Evolutionary conservation across 768 basidiomycete species (phyloP).

Genomic region (Gloeostereum incarnatum): DNA sequence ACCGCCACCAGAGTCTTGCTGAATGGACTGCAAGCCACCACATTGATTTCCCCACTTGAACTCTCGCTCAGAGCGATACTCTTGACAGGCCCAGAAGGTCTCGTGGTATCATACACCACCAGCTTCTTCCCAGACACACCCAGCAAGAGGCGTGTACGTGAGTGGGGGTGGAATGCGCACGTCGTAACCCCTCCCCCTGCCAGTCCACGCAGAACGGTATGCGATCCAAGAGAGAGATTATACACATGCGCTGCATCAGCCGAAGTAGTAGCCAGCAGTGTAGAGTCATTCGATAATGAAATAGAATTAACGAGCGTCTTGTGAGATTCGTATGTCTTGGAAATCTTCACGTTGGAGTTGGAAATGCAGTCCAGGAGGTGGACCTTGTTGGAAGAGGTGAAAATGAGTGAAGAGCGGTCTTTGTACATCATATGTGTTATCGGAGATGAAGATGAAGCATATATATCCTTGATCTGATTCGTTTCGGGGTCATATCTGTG

Average conservation of each 20-base stretch:
- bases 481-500: slow-evolving; percentile 43
- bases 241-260: slow-evolving; percentile 45
- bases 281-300: slow-evolving; percentile 49
- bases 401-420: slow-evolving; percentile 34
- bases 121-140: slow-evolving; percentile 42
- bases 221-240: slow-evolving; percentile 44
- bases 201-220: slow-evolving; percentile 42
- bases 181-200: slow-evolving; percentile 25
- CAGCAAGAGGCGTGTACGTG: slow-evolving; percentile 51
- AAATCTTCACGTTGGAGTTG: slow-evolving; percentile 24
- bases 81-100: slow-evolving; percentile 47
- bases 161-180: slow-evolving; percentile 56
- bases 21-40: slow-evolving; percentile 61
- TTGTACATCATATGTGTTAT: slow-evolving; percentile 24
- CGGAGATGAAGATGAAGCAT: slow-evolving; percentile 18
- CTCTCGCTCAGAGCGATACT: slow-evolving; percentile 36
- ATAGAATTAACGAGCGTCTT: slow-evolving; percentile 39
- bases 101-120: slow-evolving; percentile 52
- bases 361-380: slow-evolving; percentile 40
- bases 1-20: slow-evolving; percentile 64
- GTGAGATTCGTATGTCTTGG: slow-evolving; percentile 44
- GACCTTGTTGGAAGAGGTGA: slow-evolving; percentile 34
- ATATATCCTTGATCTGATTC: slow-evolving; percentile 33
- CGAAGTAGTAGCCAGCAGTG: slow-evolving; percentile 50
- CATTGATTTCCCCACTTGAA: slow-evolving; percentile 37